Percentiles rank a stretch among this genome's conserved stretches.
These are phyloP conservation scores for Trypanosoma boissoni DNA, from an alignment of 208 protist species.

Conservation along the genomic window DNA sequence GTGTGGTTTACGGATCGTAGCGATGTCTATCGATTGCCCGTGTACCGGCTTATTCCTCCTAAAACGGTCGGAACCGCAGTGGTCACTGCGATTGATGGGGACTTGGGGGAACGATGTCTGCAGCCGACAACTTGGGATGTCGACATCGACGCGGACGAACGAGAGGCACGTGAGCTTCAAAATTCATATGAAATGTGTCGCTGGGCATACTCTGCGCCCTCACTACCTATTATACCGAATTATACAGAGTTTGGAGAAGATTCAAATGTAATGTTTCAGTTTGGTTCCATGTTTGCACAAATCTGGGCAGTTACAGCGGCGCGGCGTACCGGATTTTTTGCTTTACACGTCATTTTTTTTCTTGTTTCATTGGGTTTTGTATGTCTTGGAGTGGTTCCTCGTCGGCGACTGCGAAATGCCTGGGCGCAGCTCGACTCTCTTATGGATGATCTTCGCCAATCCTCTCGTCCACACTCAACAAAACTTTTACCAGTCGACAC, in stretches of 20 bases:
- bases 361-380: slow-evolving; percentile 43
- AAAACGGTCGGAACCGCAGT: background rate
- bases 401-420: slow-evolving; percentile 46
- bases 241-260: background rate
- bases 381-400: slow-evolving; percentile 40
- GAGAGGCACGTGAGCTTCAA: slow-evolving; percentile 19
- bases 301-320: slow-evolving; percentile 4
- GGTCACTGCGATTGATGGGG: background rate
- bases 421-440: slow-evolving; percentile 47
- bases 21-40: slow-evolving; percentile 4
- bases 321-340: slow-evolving; percentile 21
- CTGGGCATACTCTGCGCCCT: slow-evolving; percentile 1
- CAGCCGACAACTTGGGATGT: slow-evolving; percentile 14
- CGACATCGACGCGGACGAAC: slow-evolving; percentile 22
- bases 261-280: background rate
- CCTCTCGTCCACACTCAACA: slow-evolving; percentile 1
- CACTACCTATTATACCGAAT: background rate
- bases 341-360: slow-evolving; percentile 39
- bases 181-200: slow-evolving; percentile 17
- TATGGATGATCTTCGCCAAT: slow-evolving; percentile 14
- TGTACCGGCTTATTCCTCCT: slow-evolving; percentile 6
- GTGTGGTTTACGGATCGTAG: slow-evolving; percentile 10
- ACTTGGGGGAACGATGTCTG: background rate
- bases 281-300: background rate
- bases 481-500: slow-evolving; percentile 1